A percentile compares a stretch with the other conserved stretches of the same genome.
Evolutionary conservation across 1,284 basidiomycete species (phyloP).

Genomic region (Melampsora larici-populina): DNA sequence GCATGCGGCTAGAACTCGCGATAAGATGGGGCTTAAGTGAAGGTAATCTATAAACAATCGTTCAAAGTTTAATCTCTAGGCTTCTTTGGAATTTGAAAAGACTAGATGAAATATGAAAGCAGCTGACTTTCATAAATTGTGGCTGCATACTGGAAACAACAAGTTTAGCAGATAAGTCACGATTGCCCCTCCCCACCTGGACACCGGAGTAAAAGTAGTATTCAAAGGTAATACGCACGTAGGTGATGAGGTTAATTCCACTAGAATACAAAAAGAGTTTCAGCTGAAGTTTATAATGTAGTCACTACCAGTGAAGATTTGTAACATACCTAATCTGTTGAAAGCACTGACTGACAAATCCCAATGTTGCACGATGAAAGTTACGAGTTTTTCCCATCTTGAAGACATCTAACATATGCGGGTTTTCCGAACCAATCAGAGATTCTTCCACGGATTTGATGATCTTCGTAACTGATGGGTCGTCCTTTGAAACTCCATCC

Average conservation of each 20-base stretch:
- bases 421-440: conserved; percentile 46
- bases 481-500: conserved; percentile 61
- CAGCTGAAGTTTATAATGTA: background rate
- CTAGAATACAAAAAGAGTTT: conserved; percentile 49
- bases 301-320: background rate
- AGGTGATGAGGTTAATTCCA: conserved; percentile 66
- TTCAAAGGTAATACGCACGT: conserved; percentile 49
- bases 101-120: conserved; percentile 46
- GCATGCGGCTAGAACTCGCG: conserved; percentile 66
- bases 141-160: conserved; percentile 49
- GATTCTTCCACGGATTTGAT: conserved; percentile 50
- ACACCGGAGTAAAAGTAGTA: background rate
- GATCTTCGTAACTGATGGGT: conserved; percentile 61
- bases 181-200: conserved; percentile 46
- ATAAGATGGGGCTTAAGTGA: conserved; percentile 63
- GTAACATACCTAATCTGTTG: conserved; percentile 60
- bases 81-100: too few relatives aligned
- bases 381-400: conserved; percentile 64
- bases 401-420: conserved; percentile 58
- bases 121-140: conserved; percentile 50
- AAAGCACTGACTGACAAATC: conserved; percentile 65
- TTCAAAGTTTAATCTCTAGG: background rate
- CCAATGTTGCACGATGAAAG: conserved; percentile 63
- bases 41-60: conserved; percentile 59
- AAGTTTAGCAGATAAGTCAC: conserved; percentile 48